phyloP scores from a whole-genome alignment of 1,284 basidiomycete species.

The Trichosporon asahii region DNA sequence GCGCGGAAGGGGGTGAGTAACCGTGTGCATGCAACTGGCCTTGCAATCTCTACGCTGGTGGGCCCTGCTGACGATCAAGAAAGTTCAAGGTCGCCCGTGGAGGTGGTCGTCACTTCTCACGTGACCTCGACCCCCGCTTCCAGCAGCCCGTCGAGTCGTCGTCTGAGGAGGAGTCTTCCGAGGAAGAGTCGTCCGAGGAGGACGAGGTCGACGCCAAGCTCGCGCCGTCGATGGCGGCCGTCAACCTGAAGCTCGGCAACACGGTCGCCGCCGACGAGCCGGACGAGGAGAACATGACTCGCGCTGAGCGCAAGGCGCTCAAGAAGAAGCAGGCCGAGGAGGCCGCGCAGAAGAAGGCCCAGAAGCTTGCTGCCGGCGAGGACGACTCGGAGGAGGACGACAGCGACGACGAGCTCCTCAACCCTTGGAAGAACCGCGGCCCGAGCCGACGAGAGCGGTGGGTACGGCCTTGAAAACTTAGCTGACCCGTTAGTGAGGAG shows the following conservation, averaged over 20 bases:
- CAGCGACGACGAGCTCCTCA: slow-evolving; percentile 53
- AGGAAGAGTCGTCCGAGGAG: slow-evolving; percentile 32
- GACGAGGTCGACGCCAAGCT: slow-evolving; percentile 34
- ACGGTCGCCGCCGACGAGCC: slow-evolving; percentile 43
- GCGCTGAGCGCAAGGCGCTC: slow-evolving; percentile 64
- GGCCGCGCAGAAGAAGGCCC: slow-evolving; percentile 48
- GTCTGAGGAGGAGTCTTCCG: slow-evolving; percentile 37
- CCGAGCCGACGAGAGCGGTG: slow-evolving; percentile 67
- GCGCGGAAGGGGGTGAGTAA: slow-evolving; percentile 44
- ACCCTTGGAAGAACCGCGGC: slow-evolving; percentile 26
- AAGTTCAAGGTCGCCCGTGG: slow-evolving; percentile 83
- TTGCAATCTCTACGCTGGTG: too few species aligned
- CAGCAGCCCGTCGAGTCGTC: slow-evolving; percentile 18
- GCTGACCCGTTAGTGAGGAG: slow-evolving; percentile 63
- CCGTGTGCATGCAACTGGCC: background rate
- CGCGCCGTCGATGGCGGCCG: slow-evolving; percentile 47
- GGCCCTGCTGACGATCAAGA: slow-evolving; percentile 27
- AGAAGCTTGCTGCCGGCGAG: slow-evolving; percentile 43
- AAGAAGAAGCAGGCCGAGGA: slow-evolving; percentile 62
- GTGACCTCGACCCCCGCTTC: slow-evolving; percentile 44
- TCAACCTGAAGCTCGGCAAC: slow-evolving; percentile 50
- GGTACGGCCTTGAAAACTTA: background rate
- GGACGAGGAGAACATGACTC: slow-evolving; percentile 57
- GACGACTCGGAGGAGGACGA: slow-evolving; percentile 56
- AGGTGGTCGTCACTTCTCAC: slow-evolving; percentile 77